Evolutionary conservation across 129 eudicot species (phyloP).

Genomic region (Tagetes patula): DNA sequence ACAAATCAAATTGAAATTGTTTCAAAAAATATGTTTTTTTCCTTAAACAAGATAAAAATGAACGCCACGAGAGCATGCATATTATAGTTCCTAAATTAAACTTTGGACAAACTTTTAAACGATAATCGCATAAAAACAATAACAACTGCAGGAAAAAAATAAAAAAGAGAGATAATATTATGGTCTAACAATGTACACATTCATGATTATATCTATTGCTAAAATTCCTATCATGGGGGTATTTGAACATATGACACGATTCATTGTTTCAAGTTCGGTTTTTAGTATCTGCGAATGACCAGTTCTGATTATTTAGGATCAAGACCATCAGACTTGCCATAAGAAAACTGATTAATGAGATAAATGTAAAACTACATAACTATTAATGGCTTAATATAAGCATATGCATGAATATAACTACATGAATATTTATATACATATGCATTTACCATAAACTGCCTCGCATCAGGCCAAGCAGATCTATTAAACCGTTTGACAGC

Average conservation of each 20-base stretch:
- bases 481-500: conserved; percentile 78
- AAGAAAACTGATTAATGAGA: too few species aligned
- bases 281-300: neutral
- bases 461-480: conserved; percentile 82
- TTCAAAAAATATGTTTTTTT: neutral
- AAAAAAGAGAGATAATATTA: neutral
- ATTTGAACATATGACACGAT: neutral
- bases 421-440: neutral
- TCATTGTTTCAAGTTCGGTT: neutral
- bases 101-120: neutral
- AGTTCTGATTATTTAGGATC: neutral
- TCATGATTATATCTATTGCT: neutral
- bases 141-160: neutral
- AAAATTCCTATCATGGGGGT: neutral
- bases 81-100: neutral
- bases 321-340: neutral
- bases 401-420: neutral
- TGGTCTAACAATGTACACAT: neutral
- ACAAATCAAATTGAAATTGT: neutral
- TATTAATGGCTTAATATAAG: neutral
- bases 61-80: neutral
- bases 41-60: neutral
- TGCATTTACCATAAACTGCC: conserved; percentile 64
- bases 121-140: neutral
- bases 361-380: too few species aligned